phyloP scores from a whole-genome alignment of 208 protist genomes.

The Acanthamoeba divionensis region DNA sequence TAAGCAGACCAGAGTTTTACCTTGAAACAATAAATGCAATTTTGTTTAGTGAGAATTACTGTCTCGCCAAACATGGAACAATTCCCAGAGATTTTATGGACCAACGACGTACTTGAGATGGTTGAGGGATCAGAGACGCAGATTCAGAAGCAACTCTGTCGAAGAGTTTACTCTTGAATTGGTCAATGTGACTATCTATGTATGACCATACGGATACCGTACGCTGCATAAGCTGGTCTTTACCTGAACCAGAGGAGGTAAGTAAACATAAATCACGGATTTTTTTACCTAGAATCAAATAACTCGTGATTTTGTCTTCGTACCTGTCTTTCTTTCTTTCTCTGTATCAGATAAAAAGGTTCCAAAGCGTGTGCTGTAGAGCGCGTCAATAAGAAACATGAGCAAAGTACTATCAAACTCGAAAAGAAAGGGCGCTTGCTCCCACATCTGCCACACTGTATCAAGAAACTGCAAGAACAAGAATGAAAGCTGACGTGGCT shows the following conservation, averaged over 20 bases:
- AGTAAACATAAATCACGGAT: too few relatives aligned
- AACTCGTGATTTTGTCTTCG: not conserved
- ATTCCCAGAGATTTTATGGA: too few relatives aligned
- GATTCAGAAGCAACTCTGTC: not conserved
- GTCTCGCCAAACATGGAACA: too few relatives aligned
- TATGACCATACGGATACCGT: conserved; percentile 16
- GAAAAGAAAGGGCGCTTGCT: conserved; percentile 24
- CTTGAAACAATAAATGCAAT: too few relatives aligned
- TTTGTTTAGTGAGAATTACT: too few relatives aligned
- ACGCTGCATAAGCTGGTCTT: conserved; percentile 14
- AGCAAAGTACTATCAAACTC: conserved; percentile 24
- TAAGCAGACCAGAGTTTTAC: conserved; percentile 35
- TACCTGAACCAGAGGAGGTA: not conserved
- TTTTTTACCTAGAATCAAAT: not conserved
- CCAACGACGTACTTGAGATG: conserved; percentile 11
- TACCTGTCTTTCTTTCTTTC: conserved; percentile 29
- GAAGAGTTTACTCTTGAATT: not conserved
- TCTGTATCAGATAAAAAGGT: conserved; percentile 39
- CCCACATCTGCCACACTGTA: conserved; percentile 41
- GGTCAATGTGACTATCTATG: not conserved
- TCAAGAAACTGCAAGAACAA: conserved; percentile 41
- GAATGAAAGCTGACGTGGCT: not conserved
- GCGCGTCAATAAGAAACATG: conserved; percentile 1
- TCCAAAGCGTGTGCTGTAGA: conserved; percentile 19
- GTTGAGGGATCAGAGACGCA: not conserved